A percentile compares a stretch with the other conserved stretches of the same genome.
Evolutionary conservation across 352 stramenopile species (phyloP).

Genomic region (Pythium utonaiense): DNA sequence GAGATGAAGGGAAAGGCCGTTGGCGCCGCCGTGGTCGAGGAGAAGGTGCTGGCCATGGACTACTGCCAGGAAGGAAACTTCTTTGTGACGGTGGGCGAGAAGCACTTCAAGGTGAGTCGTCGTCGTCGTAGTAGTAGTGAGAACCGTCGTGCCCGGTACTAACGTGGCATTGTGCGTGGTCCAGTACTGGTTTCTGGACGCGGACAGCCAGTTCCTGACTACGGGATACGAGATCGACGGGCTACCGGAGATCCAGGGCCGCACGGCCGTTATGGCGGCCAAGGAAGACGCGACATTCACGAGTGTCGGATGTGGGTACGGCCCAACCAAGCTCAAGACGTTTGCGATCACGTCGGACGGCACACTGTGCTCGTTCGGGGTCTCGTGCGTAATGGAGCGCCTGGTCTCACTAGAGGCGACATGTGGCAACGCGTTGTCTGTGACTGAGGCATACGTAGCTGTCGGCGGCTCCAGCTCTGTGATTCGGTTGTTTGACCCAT

Average conservation of each 20-base stretch:
- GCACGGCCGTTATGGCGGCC: constrained; percentile 50
- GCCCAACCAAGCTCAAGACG: constrained; percentile 55
- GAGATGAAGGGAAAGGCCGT: constrained; percentile 35
- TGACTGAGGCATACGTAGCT: constrained; percentile 71
- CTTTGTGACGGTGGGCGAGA: constrained; percentile 81
- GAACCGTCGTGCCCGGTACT: no score
- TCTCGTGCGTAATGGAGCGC: constrained; percentile 67
- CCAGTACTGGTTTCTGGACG: constrained; percentile 76
- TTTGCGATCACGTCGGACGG: constrained; percentile 70
- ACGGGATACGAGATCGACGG: constrained; percentile 55
- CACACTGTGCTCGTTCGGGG: constrained; percentile 75
- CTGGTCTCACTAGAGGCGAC: constrained; percentile 66
- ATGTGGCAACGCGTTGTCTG: constrained; percentile 60
- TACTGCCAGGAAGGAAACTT: constrained; percentile 68
- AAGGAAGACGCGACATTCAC: constrained; percentile 69
- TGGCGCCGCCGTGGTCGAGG: constrained; percentile 45
- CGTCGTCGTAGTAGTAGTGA: no score
- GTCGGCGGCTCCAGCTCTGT: constrained; percentile 61
- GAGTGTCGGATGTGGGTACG: constrained; percentile 59
- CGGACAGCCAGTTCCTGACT: constrained; percentile 39
- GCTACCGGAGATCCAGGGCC: constrained; percentile 57
- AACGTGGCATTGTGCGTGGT: not conserved
- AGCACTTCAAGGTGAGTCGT: constrained; percentile 70
- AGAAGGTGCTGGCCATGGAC: constrained; percentile 72
- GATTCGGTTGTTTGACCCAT: constrained; percentile 69